These are phyloP conservation scores for Gracilaria caudata DNA, from an alignment of 23 red algal species.

Conservation along the genomic window DNA sequence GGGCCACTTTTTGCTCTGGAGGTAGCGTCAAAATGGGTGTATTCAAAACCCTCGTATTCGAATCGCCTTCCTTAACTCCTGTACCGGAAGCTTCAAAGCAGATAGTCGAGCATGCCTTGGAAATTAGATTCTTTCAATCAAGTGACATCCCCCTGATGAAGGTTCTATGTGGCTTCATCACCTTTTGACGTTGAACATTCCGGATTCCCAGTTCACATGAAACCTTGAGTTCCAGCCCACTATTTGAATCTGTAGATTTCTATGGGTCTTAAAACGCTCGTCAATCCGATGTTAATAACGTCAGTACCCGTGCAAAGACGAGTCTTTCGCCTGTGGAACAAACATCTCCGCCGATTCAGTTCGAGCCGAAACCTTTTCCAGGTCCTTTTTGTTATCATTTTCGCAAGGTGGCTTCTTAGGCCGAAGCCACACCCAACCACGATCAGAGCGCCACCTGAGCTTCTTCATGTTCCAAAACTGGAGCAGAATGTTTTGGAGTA, in stretches of 20 bases:
- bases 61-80: background rate
- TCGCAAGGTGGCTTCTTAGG: background rate
- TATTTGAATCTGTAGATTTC: background rate
- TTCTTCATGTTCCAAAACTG: constrained; percentile 14
- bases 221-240: background rate
- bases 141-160: background rate
- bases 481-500: constrained; percentile 24
- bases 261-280: background rate
- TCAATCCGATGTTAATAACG: background rate
- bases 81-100: background rate
- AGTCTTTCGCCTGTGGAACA: constrained; percentile 7
- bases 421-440: constrained; percentile 23
- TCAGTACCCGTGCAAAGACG: background rate
- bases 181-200: background rate
- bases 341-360: constrained; percentile 20
- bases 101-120: background rate
- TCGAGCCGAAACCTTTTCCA: background rate
- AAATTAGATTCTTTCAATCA: background rate
- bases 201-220: background rate
- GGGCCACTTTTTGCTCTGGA: background rate
- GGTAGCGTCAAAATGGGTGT: background rate
- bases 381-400: background rate
- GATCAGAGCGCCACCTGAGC: background rate
- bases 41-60: background rate
- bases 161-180: background rate